Percentiles rank a stretch among this genome's conserved stretches.
These are phyloP conservation scores for Yarrowia sp. DNA, from an alignment of 805 yeast species.

Conservation along the genomic window DNA sequence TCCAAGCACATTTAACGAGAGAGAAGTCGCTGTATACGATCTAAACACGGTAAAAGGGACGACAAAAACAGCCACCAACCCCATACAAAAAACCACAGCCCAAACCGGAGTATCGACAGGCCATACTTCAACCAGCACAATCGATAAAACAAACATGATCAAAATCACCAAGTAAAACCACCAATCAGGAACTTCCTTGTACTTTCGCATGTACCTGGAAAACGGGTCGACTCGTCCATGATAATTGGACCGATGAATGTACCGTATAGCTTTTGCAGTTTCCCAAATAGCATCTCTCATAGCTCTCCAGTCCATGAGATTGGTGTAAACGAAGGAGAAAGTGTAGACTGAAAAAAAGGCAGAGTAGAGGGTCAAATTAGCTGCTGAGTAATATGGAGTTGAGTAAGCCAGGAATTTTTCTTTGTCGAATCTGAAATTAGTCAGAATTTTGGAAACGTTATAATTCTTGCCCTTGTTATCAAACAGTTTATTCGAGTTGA, in stretches of 20 bases:
- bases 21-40: slow-evolving; percentile 56
- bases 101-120: slow-evolving; percentile 53
- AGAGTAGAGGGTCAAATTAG: slow-evolving; percentile 45
- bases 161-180: slow-evolving; percentile 50
- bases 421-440: slow-evolving; percentile 40
- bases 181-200: slow-evolving; percentile 53
- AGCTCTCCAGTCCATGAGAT: slow-evolving; percentile 28
- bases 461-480: slow-evolving; percentile 52
- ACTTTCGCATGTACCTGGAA: slow-evolving; percentile 48
- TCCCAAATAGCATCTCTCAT: slow-evolving; percentile 31
- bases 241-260: not conserved
- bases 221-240: slow-evolving; percentile 44
- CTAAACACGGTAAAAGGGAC: slow-evolving; percentile 61
- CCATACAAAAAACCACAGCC: slow-evolving; percentile 58
- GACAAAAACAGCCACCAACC: slow-evolving; percentile 53
- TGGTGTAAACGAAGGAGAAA: slow-evolving; percentile 48
- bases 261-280: not conserved
- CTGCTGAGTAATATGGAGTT: slow-evolving; percentile 66
- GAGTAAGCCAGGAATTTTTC: slow-evolving; percentile 56
- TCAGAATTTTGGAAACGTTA: slow-evolving; percentile 48
- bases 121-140: slow-evolving; percentile 44
- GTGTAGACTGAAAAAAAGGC: slow-evolving; percentile 57
- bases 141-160: slow-evolving; percentile 46
- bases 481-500: slow-evolving; percentile 51
- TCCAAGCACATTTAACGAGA: slow-evolving; percentile 59